These are phyloP conservation scores for Boletus patriciae DNA, from an alignment of 768 basidiomycete genomes.

Conservation along the genomic window DNA sequence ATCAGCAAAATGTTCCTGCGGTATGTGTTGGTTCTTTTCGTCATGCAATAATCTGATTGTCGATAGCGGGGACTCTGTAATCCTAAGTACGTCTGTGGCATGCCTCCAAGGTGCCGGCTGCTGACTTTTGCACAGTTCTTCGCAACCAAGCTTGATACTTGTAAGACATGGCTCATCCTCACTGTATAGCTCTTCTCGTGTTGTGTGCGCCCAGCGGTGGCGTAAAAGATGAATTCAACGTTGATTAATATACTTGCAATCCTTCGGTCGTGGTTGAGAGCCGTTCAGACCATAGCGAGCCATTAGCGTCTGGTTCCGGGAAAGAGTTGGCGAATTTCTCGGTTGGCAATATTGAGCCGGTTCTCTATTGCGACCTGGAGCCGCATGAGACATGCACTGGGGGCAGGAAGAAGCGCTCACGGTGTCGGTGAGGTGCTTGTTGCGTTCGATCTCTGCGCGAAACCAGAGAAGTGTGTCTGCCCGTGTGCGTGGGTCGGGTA, in stretches of 20 bases:
- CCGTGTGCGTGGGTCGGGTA: slow-evolving; percentile 60
- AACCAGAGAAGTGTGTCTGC: slow-evolving; percentile 72
- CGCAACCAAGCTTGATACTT: slow-evolving; percentile 65
- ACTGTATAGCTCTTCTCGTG: neutral
- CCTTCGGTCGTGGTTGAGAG: neutral
- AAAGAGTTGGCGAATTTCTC: slow-evolving; percentile 64
- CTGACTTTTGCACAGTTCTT: slow-evolving; percentile 56
- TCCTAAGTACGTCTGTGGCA: slow-evolving; percentile 69
- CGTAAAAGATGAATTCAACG: neutral
- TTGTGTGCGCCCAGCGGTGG: neutral
- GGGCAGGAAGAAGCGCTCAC: slow-evolving; percentile 37
- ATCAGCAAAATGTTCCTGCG: slow-evolving; percentile 99
- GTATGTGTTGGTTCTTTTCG: slow-evolving; percentile 41
- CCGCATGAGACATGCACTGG: slow-evolving; percentile 12
- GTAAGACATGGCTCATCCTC: neutral
- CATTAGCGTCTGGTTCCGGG: slow-evolving; percentile 16
- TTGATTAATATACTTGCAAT: slow-evolving; percentile 4
- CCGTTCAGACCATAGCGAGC: too few relatives aligned
- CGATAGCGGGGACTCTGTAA: slow-evolving; percentile 91
- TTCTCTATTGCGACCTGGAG: slow-evolving; percentile 59
- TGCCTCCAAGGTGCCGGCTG: slow-evolving; percentile 20
- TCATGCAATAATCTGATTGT: slow-evolving; percentile 13
- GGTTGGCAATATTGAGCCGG: slow-evolving; percentile 51
- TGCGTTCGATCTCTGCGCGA: slow-evolving; percentile 68
- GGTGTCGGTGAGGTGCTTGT: slow-evolving; percentile 53